Base-by-base conservation (phyloP, 2,329 filamentous ascomycete genomes). In the Monosporascus ibericus region DNA sequence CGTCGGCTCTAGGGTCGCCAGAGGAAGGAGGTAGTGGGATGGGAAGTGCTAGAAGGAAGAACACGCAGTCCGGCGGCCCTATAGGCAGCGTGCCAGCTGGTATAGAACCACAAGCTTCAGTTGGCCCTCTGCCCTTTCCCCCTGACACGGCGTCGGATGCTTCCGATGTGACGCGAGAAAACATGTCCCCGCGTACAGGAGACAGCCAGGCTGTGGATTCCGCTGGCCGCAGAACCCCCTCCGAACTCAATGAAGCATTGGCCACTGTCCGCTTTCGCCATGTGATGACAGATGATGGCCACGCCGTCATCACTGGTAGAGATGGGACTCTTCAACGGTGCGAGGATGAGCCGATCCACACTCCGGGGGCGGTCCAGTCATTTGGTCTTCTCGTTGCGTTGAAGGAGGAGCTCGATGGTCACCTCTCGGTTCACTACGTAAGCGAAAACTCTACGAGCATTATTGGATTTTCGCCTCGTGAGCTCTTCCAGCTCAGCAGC, bases 341-440 rank as follows among this genome's bases (percentile, higher is more conserved):
- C 64, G 91, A 96, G 68, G 91, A 96, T 63, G 91, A 96, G 63
- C 90, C 91, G 0, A 95, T 96, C 25, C 90, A 92, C 58, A 86
- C 90, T 1, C 91, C 91, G 1, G 90, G 90, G 36, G 88, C 88
- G 1, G 72, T 92, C 1, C 91, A 96, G 66, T 78, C 81, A 1
- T 96, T 95, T 60, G 91, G 91, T 1, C 75, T 88, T 4, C 73
- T 96, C 24, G 63, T 96, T 34, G 90, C 86, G 0, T 68, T 96
- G 20, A 80, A 85, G 50, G 87, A 92, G 65, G 84, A 89, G 50
- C 65, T 72, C 0, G 84, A 87, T 38, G 86, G 86, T 3, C 81
- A 80, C 39, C 78, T 94, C 11, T 66, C 81, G 1, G 87, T 92
- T 14, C 82, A 87, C 17, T 80, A 90, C 30, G 88, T 84, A 8